These are phyloP conservation scores for Pleurotus sapidus DNA, from an alignment of 768 basidiomycete genomes.

Conservation along the genomic window DNA sequence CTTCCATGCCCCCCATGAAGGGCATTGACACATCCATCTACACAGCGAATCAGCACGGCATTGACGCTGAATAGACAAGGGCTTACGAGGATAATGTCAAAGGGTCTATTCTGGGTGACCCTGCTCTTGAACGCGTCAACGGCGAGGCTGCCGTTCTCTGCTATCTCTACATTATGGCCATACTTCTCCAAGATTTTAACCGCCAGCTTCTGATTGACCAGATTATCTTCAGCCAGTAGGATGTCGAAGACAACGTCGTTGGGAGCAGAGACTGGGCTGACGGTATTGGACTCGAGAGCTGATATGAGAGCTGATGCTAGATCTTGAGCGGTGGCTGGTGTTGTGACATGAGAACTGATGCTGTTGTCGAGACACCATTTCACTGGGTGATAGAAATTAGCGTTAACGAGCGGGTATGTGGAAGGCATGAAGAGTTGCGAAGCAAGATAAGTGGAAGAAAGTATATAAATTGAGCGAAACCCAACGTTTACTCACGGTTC, in stretches of 20 bases:
- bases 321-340: constrained; percentile 85
- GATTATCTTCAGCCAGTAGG: constrained; percentile 93
- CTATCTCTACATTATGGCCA: constrained; percentile 93
- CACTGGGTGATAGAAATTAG: constrained; percentile 40
- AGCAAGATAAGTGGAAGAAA: constrained; percentile 7
- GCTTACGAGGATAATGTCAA: constrained; percentile 89
- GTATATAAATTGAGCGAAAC: not conserved
- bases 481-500: constrained; percentile 51
- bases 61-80: not conserved
- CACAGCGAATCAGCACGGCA: constrained; percentile 5
- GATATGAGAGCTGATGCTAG: constrained; percentile 90
- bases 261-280: constrained; percentile 81
- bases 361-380: constrained; percentile 98
- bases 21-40: constrained; percentile 99
- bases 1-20: constrained; percentile 98
- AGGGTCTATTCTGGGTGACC: constrained; percentile 66
- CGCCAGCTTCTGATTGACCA: constrained; percentile 94
- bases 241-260: constrained; percentile 90
- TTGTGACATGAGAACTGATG: constrained; percentile 92
- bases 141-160: constrained; percentile 94
- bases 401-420: constrained; percentile 5
- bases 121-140: constrained; percentile 89
- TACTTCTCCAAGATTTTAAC: constrained; percentile 96
- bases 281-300: constrained; percentile 92
- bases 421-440: constrained; percentile 7